A percentile compares a stretch with the other conserved stretches of the same genome.
Evolutionary conservation across 1,139 yeast species (phyloP).

Genomic region (Suhomyces bribrorum): DNA sequence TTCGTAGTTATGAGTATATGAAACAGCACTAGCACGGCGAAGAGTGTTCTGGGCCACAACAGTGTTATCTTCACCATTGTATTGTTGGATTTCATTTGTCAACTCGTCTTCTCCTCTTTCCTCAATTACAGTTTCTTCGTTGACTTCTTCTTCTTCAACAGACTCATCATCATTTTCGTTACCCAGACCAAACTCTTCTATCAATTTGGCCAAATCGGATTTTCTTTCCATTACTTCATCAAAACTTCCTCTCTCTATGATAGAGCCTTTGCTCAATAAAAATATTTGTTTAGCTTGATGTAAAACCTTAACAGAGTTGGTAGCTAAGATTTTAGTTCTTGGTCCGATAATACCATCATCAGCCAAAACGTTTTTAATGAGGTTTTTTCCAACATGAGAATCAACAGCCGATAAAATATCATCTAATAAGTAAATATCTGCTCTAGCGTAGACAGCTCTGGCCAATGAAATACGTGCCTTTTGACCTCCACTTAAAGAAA

Average conservation of each 20-base stretch:
- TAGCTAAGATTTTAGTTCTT: slow-evolving; percentile 31
- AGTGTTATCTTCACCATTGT: slow-evolving; percentile 12
- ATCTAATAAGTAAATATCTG: slow-evolving; percentile 26
- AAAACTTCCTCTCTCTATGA: slow-evolving; percentile 33
- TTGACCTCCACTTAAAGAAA: slow-evolving; percentile 29
- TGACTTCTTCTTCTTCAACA: slow-evolving; percentile 5
- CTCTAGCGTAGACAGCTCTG: slow-evolving; percentile 27
- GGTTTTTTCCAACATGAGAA: slow-evolving; percentile 27
- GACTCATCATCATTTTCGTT: slow-evolving; percentile 19
- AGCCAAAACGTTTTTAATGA: slow-evolving; percentile 25
- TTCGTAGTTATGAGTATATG: slow-evolving; percentile 23
- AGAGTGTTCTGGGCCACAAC: slow-evolving; percentile 8
- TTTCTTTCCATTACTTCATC: slow-evolving; percentile 17
- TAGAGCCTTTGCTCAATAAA: slow-evolving; percentile 28
- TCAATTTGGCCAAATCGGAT: slow-evolving; percentile 38
- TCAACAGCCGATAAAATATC: slow-evolving; percentile 30
- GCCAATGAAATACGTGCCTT: slow-evolving; percentile 30
- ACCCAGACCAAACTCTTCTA: slow-evolving; percentile 74
- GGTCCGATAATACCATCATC: slow-evolving; percentile 27
- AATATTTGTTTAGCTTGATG: slow-evolving; percentile 36
- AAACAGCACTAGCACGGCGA: slow-evolving; percentile 24
- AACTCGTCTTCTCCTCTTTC: slow-evolving; percentile 1
- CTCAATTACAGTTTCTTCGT: neutral
- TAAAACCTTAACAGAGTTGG: slow-evolving; percentile 30
- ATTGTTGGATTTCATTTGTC: slow-evolving; percentile 15